Evolutionary conservation across 225 moss, liverwort and hornwort genomes (phyloP).

Genomic region (Physcomitrium patens): DNA sequence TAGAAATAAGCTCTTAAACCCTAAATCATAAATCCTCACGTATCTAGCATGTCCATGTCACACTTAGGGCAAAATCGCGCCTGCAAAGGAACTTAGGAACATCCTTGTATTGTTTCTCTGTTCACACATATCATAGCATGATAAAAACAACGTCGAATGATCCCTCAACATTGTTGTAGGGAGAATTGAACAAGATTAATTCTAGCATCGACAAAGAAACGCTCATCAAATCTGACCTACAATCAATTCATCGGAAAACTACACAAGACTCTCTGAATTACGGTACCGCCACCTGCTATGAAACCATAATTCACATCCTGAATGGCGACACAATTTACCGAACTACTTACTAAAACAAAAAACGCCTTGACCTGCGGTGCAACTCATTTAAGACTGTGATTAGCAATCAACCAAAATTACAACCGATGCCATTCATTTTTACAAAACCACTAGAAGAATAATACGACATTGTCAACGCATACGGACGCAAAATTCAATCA

Average conservation of each 20-base stretch:
- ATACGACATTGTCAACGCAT: not conserved
- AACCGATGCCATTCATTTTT: slow-evolving; percentile 1
- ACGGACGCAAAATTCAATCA: slow-evolving; percentile 1
- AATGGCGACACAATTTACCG: slow-evolving; percentile 6
- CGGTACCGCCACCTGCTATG: not conserved
- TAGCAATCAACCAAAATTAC: not conserved
- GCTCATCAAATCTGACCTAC: slow-evolving; percentile 8
- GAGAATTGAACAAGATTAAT: not conserved
- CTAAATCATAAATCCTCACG: slow-evolving; percentile 15
- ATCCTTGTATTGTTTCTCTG: not conserved
- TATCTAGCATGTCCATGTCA: slow-evolving; percentile 5
- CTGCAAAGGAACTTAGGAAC: not conserved
- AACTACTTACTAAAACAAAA: not conserved
- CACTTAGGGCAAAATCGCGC: not conserved
- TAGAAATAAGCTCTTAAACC: slow-evolving; percentile 23
- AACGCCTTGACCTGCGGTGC: not conserved
- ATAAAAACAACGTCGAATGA: not conserved
- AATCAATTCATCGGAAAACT: not conserved
- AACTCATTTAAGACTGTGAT: not conserved
- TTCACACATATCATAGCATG: not conserved
- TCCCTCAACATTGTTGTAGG: slow-evolving; percentile 3
- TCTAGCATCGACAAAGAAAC: not conserved
- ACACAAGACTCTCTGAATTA: not conserved
- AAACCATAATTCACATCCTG: not conserved
- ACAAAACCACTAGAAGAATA: not conserved